These are phyloP conservation scores for Trametes villosa DNA, from an alignment of 768 basidiomycete species.

Conservation along the genomic window DNA sequence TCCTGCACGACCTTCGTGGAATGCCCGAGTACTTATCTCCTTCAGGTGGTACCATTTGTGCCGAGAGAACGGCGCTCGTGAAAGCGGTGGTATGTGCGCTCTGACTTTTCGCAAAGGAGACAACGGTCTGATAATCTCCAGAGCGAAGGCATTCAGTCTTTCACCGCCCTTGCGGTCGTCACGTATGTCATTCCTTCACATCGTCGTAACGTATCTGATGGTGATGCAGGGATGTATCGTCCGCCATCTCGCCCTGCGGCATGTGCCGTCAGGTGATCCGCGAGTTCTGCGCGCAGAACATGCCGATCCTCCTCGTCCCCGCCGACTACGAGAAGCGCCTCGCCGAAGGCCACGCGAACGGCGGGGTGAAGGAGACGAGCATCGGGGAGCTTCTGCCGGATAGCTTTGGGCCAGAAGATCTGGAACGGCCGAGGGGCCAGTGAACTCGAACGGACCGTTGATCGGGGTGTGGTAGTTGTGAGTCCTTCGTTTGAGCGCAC, in stretches of 20 bases:
- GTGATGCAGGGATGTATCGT: slow-evolving; percentile 62
- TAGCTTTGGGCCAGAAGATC: slow-evolving; percentile 89
- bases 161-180: slow-evolving; percentile 79
- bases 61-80: slow-evolving; percentile 93
- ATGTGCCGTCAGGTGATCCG: slow-evolving; percentile 91
- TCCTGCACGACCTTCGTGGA: not conserved
- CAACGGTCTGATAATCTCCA: slow-evolving; percentile 32
- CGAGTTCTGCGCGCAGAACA: slow-evolving; percentile 78
- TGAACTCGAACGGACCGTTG: not conserved
- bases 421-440: slow-evolving; percentile 50
- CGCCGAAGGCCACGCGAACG: slow-evolving; percentile 47
- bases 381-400: slow-evolving; percentile 77
- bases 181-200: slow-evolving; percentile 51
- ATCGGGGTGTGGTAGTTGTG: not conserved
- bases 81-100: slow-evolving; percentile 81
- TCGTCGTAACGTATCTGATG: not conserved
- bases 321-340: slow-evolving; percentile 55
- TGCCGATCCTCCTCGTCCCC: slow-evolving; percentile 75
- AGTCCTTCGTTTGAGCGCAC: not conserved
- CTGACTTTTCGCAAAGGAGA: too few relatives aligned
- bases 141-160: slow-evolving; percentile 79
- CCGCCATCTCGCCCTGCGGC: slow-evolving; percentile 84
- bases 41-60: slow-evolving; percentile 88
- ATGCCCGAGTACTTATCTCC: not conserved
- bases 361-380: slow-evolving; percentile 63